These are phyloP conservation scores for Diaporthe aspalathi DNA, from an alignment of 2,329 filamentous ascomycete genomes.

Conservation along the genomic window DNA sequence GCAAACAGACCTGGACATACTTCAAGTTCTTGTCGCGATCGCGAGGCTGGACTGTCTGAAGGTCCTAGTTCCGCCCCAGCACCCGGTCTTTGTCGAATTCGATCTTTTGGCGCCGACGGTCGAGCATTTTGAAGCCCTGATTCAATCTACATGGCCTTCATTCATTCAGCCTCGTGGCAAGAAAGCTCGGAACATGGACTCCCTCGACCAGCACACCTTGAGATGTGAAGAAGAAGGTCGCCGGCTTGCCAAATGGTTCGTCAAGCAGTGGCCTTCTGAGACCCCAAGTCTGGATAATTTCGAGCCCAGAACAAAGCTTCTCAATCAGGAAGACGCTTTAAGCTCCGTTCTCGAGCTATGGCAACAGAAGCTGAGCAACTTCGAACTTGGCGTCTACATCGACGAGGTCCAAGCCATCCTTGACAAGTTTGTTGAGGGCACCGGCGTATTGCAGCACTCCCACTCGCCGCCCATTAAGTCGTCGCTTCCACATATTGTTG, in stretches of 20 bases:
- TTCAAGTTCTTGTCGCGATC: constrained; percentile 5
- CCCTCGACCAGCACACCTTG: not conserved
- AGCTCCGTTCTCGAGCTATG: constrained; percentile 57
- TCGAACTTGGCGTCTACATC: constrained; percentile 57
- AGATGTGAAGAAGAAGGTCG: constrained; percentile 16
- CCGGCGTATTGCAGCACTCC: not conserved
- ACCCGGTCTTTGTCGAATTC: constrained; percentile 30
- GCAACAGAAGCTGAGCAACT: constrained; percentile 60
- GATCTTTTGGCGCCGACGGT: not conserved
- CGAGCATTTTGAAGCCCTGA: not conserved
- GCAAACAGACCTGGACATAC: not conserved
- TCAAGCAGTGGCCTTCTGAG: constrained; percentile 58
- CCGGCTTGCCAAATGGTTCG: constrained; percentile 53
- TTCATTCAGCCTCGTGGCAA: not conserved
- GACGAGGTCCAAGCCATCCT: constrained; percentile 56
- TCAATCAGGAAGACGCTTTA: constrained; percentile 55
- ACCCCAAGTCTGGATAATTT: constrained; percentile 49
- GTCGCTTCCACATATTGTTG: not conserved
- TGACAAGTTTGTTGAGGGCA: constrained; percentile 33
- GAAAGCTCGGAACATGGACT: not conserved
- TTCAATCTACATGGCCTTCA: not conserved
- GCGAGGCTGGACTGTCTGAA: constrained; percentile 19
- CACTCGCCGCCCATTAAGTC: fast-evolving
- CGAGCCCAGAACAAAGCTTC: constrained; percentile 41
- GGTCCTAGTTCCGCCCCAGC: constrained; percentile 2